Evolutionary conservation across 1,284 basidiomycete genomes (phyloP).

Genomic region (Pulchroboletus neoregius): DNA sequence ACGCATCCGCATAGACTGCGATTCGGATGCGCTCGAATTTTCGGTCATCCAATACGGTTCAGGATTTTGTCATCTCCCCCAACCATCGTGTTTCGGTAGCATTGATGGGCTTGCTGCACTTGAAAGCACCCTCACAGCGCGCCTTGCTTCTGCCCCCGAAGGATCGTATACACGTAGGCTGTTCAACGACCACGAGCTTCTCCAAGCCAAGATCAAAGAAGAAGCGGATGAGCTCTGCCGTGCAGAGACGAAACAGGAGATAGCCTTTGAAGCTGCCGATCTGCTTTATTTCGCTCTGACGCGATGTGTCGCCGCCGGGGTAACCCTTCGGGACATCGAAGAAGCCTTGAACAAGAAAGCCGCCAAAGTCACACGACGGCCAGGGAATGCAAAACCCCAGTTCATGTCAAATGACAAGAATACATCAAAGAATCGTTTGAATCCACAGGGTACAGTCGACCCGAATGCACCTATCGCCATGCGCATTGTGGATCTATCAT

Average conservation of each 20-base stretch:
- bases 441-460: slow-evolving; percentile 28
- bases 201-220: slow-evolving; percentile 95
- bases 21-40: slow-evolving; percentile 90
- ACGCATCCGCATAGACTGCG: slow-evolving; percentile 86
- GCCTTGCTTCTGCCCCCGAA: slow-evolving; percentile 75
- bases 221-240: slow-evolving; percentile 95
- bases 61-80: slow-evolving; percentile 92
- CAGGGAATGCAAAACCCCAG: slow-evolving; percentile 92
- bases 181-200: slow-evolving; percentile 79
- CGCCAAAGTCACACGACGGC: slow-evolving; percentile 81
- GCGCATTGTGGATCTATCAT: slow-evolving; percentile 64
- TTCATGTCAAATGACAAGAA: slow-evolving; percentile 50
- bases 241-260: slow-evolving; percentile 76
- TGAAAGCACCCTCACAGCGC: slow-evolving; percentile 75
- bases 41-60: slow-evolving; percentile 86
- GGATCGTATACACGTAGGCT: slow-evolving; percentile 92
- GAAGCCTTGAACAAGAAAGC: slow-evolving; percentile 83
- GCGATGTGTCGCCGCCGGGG: slow-evolving; percentile 83
- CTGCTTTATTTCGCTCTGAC: slow-evolving; percentile 92
- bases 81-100: slow-evolving; percentile 84
- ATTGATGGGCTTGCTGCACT: slow-evolving; percentile 77
- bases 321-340: slow-evolving; percentile 84
- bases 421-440: slow-evolving; percentile 28
- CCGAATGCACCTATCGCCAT: slow-evolving; percentile 61
- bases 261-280: slow-evolving; percentile 98